Evolutionary conservation across 208 protist species (phyloP), one percentile per base, ranked within the genome.

Genomic region (Leishmania tarentolae): DNA sequence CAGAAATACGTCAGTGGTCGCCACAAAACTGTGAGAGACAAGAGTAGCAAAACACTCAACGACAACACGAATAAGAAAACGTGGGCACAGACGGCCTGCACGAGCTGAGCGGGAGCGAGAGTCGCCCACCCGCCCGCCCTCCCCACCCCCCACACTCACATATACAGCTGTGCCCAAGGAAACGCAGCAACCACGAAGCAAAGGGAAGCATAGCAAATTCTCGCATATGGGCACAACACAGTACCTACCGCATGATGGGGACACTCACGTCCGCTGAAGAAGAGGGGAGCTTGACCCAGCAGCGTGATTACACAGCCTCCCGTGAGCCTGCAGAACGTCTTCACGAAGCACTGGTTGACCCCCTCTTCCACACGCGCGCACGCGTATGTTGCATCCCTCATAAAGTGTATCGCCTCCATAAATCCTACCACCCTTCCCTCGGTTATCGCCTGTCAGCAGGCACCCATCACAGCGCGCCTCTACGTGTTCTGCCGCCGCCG

Each of bases 1-100:
- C 35, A 31, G 50, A 53, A 42, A 42, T 37, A n/a, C 46, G 35
- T 40, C 70, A 44, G 46, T 42, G 31, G 76, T 53, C 15, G 61
- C 61, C 61, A 19, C 13, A 44, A 80, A 80, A 82, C 56, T 76
- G 57, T 82, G 83, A 63, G 71, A 84, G 63, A 83, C 80, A 66
- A 84, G 44, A 31, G 77, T n/a, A 44, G 40, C 61, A 83, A 28
- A 80, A n/a, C 56, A 75, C 44, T 13, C n/a, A 81, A 81, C n/a
- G 68, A 80, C 53, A 83, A 76, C 66, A 82, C 47, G 28, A 75
- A 47, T 24, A 19, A 37, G 70, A 28, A 44, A 50, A 15, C 40
- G 70, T 4, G n/a, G 40, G 37, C 44, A 3, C 44, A 68, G 61
- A 68, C 9, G 13, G 31, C 11, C 31, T 31, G 13, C 31, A 7